These are phyloP conservation scores for Globisporangium camurandrum DNA, from an alignment of 352 stramenopile genomes.

Conservation along the genomic window DNA sequence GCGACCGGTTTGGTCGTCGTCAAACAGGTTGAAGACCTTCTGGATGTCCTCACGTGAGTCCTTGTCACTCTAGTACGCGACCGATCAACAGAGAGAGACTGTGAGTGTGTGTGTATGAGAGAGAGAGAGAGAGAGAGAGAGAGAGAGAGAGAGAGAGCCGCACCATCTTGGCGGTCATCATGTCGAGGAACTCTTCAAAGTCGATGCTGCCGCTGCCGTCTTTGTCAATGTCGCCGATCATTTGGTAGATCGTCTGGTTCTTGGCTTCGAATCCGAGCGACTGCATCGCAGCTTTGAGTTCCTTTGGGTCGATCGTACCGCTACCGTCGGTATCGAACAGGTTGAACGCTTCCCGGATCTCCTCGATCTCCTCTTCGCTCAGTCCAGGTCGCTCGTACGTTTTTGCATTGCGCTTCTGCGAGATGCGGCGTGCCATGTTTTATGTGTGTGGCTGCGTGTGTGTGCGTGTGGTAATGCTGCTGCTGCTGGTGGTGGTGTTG, in stretches of 20 bases:
- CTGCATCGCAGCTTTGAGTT: slow-evolving; percentile 96
- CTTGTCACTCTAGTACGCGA: slow-evolving; percentile 90
- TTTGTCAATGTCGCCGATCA: slow-evolving; percentile 96
- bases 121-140: too few species aligned
- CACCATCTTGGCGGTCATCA: slow-evolving; percentile 95
- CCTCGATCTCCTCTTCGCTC: slow-evolving; percentile 93
- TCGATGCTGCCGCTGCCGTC: slow-evolving; percentile 93
- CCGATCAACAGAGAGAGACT: too few species aligned
- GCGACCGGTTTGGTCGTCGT: slow-evolving; percentile 96
- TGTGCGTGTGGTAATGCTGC: background rate
- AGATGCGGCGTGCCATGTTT: slow-evolving; percentile 57
- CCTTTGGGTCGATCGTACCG: slow-evolving; percentile 96
- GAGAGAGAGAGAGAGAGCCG: too few species aligned
- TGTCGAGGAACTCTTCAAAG: slow-evolving; percentile 96
- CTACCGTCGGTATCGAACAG: slow-evolving; percentile 96
- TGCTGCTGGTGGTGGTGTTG: too few species aligned
- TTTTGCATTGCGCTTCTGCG: slow-evolving; percentile 83
- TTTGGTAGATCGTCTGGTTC: slow-evolving; percentile 97
- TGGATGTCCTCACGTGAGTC: slow-evolving; percentile 96
- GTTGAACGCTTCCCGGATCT: slow-evolving; percentile 96
- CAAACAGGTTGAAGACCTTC: slow-evolving; percentile 95
- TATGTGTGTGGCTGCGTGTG: background rate
- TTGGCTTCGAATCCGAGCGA: slow-evolving; percentile 95
- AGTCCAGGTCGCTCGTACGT: slow-evolving; percentile 86
- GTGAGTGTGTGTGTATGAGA: too few species aligned